Base-by-base conservation (phyloP, 1,284 basidiomycete species). In the Sporisorium sorghi region DNA sequence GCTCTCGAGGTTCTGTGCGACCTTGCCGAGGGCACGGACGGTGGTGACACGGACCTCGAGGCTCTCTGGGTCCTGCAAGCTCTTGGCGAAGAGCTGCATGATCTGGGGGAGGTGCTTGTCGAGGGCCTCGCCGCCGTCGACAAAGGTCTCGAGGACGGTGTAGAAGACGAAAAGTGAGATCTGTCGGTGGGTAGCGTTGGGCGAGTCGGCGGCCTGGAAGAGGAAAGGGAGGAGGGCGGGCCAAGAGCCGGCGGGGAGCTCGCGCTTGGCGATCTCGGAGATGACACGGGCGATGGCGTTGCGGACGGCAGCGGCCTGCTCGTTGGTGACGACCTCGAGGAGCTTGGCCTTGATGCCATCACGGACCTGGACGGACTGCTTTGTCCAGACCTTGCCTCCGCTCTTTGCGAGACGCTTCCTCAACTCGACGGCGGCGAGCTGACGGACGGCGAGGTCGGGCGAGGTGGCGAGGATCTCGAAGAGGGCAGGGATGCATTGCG, bases 401-500 rank as follows among this genome's bases (percentile, higher is more conserved):
- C 91, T 91, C 85, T 90, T 89, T 26, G 88, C 86, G 62, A 99
- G 89, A 69, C 96, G 91, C 88, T 99, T 99, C 77, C 97, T 89
- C 82, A 98, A 88, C 87, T 99, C 97, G 63, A 99, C 95, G n/a
- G 95, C 94, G 52, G 95, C 93, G 23, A 99, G 90, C 90, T 99
- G 97, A 59, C 96, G 93, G 68, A 97, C 91, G 19, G 73, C 74
- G n/a, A 79, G 85, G 85, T 95, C 92, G 19, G 91, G 91, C 30
- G 92, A 92, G 81, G 89, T 92, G 33, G 92, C 91, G 58, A 95
- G 88, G 83, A 98, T 93, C 83, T 90, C 91, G 71, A 93, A 93
- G 39, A 99, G 89, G 28, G 93, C 94, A 53, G 95, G 90, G 69
- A 99, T 93, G 84, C 93, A 97, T 86, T 89, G 87, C 17, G 94